Percentiles rank a stretch among this genome's conserved stretches.
Conservation (phyloP, 2,329 filamentous ascomycete species). For the Berkeleyomyces rouxiae region DNA sequence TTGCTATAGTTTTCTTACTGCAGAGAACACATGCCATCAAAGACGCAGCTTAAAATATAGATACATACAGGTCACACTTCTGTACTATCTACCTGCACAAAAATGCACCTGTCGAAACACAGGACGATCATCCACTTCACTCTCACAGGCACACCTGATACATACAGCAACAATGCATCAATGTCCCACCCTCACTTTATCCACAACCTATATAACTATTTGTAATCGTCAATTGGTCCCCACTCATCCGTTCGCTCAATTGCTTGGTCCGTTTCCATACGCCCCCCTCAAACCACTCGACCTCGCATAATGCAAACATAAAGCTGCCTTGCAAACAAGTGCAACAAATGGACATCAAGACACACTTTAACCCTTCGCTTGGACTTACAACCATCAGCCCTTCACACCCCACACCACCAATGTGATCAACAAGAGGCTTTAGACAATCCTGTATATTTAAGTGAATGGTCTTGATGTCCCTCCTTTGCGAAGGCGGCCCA, state of each 20-base stretch:
- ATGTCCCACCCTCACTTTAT: neutral
- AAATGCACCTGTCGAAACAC: neutral
- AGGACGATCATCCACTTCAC: neutral
- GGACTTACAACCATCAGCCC: neutral
- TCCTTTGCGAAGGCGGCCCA: too few species aligned
- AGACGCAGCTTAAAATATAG: neutral
- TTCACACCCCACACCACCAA: neutral
- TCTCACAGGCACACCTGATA: neutral
- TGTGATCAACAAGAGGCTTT: too few species aligned
- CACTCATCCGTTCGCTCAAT: neutral
- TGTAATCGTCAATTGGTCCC: neutral
- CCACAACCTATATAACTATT: neutral
- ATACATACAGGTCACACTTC: neutral
- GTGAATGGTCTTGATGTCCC: too few species aligned
- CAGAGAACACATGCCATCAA: neutral
- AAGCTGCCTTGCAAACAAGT: neutral
- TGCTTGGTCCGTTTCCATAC: too few species aligned
- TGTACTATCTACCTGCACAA: neutral
- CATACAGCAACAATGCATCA: neutral
- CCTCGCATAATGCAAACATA: too few species aligned
- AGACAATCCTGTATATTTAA: too few species aligned
- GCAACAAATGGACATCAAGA: neutral
- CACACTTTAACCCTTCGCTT: neutral
- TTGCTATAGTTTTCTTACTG: too few species aligned
- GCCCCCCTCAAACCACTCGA: too few species aligned